Conservation (phyloP, 148 eudicot genomes). For the Linanthus parryae region DNA sequence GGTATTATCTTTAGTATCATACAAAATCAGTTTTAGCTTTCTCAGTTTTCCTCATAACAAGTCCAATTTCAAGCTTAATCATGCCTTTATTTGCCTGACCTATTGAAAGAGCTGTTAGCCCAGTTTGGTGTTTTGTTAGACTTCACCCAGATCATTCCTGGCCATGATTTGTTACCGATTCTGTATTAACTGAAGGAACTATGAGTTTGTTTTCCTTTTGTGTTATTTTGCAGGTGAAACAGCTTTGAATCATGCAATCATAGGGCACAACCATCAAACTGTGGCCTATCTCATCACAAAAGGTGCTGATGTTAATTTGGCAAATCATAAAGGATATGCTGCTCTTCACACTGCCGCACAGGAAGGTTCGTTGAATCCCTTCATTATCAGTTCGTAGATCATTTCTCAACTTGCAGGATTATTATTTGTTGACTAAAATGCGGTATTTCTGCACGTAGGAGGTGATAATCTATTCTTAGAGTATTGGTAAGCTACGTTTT, state of each 20-base stretch:
- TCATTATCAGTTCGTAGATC: neutral
- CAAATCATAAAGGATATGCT: constrained; percentile 9
- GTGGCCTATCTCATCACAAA: constrained; percentile 12
- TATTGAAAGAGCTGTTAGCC: too few relatives aligned
- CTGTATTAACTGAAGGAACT: neutral
- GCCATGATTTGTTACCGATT: neutral
- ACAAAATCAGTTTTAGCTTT: too few relatives aligned
- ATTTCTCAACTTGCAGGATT: neutral
- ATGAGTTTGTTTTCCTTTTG: neutral
- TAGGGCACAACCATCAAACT: constrained; percentile 6
- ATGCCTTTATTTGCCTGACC: too few relatives aligned
- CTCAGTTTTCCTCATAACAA: neutral
- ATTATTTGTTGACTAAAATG: neutral
- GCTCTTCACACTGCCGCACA: constrained; percentile 19
- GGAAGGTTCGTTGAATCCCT: neutral
- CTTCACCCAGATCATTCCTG: neutral
- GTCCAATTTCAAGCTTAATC: neutral
- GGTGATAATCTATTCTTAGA: neutral
- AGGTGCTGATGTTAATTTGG: constrained; percentile 18
- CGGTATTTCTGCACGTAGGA: neutral
- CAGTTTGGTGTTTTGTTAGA: too few relatives aligned
- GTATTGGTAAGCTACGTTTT: too few relatives aligned
- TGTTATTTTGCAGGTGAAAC: constrained; percentile 13
- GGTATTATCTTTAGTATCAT: constrained; percentile 2
- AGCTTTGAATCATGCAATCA: constrained; percentile 14